Base-by-base conservation (phyloP, 495 filamentous ascomycete species). In the Neurospora pannonica region DNA sequence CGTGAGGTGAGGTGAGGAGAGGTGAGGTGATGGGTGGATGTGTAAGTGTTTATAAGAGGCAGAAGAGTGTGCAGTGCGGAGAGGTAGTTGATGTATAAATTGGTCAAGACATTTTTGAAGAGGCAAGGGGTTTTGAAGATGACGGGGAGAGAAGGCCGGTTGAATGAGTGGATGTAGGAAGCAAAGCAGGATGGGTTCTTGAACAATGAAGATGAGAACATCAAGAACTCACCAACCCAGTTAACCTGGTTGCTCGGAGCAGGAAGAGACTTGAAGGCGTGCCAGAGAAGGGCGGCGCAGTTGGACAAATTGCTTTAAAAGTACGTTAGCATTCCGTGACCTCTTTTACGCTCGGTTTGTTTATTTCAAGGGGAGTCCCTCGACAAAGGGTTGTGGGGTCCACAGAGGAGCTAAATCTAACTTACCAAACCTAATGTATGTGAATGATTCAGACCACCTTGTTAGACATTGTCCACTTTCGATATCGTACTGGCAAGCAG, bases 241-340 rank as follows among this genome's bases (percentile, higher is more conserved):
- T 97, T 97, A 8, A 94, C 91, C 42, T 88, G 82, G 38, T 84
- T 87, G 70, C 89, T 92, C 21, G 94, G 93, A 0, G 86, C 78
- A n/a, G 92, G 90, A 71, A 97, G 88, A 10, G 94, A 90, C 76
- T 90, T 89, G 80, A 92, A 94, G 46, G 90, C 91, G 83, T 97
- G 93, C 91, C 92, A 96, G 77, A 97, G 88, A 70, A 97, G 89
- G 39, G 94, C 93, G 71, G 94, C 88, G 54, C 91, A 82, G 79
- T 97, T 97, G 76, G 94, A 88, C 73, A 95, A 88, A 82, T 97
- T 97, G 84, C 94, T 42, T 39, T 31, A 17, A 37, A 11, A 39
- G 38, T 21, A 17, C 3, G 48, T 67, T 38, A 24, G 54, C 1
- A 46, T 37, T 24, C 5, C 7, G 21, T 60, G 11, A 15, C 10